Evolutionary conservation across 768 basidiomycete species (phyloP).

Genomic region (Neoboletus magnificus): DNA sequence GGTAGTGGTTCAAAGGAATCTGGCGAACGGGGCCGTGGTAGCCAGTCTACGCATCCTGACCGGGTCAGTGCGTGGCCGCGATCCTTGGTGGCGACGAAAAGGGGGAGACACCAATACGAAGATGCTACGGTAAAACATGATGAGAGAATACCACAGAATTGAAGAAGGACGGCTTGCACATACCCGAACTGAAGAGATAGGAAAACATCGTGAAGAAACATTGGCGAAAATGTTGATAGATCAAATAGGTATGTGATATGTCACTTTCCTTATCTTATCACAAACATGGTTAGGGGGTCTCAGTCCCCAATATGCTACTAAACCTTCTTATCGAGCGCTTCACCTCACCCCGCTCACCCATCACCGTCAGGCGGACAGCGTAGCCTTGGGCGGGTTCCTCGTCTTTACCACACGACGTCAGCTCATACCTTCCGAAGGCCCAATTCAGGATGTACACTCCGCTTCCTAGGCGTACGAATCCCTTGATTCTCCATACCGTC

Average conservation of each 20-base stretch:
- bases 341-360: conserved; percentile 88
- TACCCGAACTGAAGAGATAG: conserved; percentile 31
- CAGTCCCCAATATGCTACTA: conserved; percentile 42
- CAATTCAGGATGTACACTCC: conserved; percentile 73
- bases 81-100: conserved; percentile 49
- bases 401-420: conserved; percentile 40
- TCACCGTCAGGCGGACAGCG: conserved; percentile 70
- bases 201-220: conserved; percentile 30
- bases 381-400: conserved; percentile 26
- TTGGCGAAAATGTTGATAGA: conserved; percentile 5
- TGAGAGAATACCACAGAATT: background rate
- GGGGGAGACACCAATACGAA: conserved; percentile 60
- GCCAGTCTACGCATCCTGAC: conserved; percentile 30
- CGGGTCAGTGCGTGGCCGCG: conserved; percentile 38
- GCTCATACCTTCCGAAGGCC: conserved; percentile 87
- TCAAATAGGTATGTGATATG: conserved; percentile 10
- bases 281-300: conserved; percentile 23
- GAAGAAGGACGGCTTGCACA: background rate
- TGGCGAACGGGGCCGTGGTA: conserved; percentile 16
- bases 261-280: conserved; percentile 14
- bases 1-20: background rate
- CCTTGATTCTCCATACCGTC: conserved; percentile 79
- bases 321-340: conserved; percentile 54
- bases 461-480: conserved; percentile 59
- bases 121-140: conserved; percentile 39